Percentiles rank a stretch among this genome's conserved stretches.
These are phyloP conservation scores for Sordariomycetes sp. DNA, from an alignment of 2,329 filamentous ascomycete genomes.

Conservation along the genomic window DNA sequence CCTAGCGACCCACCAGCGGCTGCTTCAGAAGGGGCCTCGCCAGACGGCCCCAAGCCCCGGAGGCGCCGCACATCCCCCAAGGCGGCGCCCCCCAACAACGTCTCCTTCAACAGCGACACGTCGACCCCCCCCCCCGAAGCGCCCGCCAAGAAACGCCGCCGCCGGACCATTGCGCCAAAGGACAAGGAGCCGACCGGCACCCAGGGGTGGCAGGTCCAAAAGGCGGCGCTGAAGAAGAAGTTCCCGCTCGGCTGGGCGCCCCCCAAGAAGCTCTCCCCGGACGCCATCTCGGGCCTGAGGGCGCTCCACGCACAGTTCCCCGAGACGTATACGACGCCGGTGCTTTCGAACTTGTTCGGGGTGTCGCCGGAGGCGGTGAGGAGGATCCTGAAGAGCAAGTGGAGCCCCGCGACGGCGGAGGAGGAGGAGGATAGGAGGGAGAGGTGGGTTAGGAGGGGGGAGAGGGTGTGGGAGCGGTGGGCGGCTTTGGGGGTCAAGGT, in stretches of 20 bases:
- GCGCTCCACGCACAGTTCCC: conserved; percentile 69
- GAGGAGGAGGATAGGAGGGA: conserved; percentile 44
- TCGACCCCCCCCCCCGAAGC: neutral
- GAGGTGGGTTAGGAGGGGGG: conserved; percentile 49
- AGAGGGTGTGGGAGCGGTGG: conserved; percentile 43
- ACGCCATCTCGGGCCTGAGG: conserved; percentile 81
- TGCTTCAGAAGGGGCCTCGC: too few species aligned
- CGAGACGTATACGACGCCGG: conserved; percentile 58
- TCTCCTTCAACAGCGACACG: neutral
- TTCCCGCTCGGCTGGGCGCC: conserved; percentile 75
- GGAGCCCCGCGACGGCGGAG: conserved; percentile 45
- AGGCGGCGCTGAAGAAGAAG: conserved; percentile 60
- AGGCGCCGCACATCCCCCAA: too few species aligned
- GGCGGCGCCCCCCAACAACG: too few species aligned
- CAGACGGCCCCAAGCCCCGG: too few species aligned
- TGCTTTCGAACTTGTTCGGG: conserved; percentile 67
- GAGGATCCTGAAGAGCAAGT: conserved; percentile 72
- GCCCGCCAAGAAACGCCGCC: neutral
- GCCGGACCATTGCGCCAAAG: neutral
- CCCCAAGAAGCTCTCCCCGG: conserved; percentile 76
- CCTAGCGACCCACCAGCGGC: too few species aligned
- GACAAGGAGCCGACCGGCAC: conserved; percentile 7
- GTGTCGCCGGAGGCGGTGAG: conserved; percentile 80
- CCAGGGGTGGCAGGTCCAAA: conserved; percentile 63
- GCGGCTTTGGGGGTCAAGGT: conserved; percentile 49